Conservation (phyloP, 441 rosid species). For the Kokia cookei region DNA sequence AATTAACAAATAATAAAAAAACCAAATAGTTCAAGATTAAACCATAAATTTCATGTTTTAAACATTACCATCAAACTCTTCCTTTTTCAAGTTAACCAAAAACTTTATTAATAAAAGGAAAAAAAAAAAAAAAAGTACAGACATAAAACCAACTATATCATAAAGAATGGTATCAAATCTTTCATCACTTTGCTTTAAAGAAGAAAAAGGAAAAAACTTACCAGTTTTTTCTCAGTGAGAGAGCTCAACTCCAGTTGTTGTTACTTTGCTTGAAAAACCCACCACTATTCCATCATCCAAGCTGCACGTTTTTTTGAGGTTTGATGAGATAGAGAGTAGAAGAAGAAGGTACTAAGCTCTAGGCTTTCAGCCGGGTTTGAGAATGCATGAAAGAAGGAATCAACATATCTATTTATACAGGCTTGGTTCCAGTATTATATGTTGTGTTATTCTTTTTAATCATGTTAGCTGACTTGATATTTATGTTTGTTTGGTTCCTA, state of each 20-base stretch:
- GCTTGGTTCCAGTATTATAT: not conserved
- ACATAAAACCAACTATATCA: not conserved
- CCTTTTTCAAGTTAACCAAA: not conserved
- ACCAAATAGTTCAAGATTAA: not conserved
- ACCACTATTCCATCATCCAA: not conserved
- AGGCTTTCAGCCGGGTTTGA: not conserved
- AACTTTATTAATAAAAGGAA: no score
- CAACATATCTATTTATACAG: not conserved
- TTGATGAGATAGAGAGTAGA: not conserved
- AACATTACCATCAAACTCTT: not conserved
- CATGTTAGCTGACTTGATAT: not conserved
- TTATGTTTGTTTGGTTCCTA: not conserved
- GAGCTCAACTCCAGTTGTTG: not conserved
- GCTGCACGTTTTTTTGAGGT: not conserved
- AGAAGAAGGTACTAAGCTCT: not conserved
- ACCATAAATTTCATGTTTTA: not conserved
- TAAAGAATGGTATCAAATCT: not conserved
- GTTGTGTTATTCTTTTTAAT: not conserved
- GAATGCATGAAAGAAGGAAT: not conserved
- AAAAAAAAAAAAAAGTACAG: not conserved
- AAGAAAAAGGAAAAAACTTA: not conserved
- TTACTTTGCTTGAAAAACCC: not conserved
- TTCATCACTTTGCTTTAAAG: not conserved
- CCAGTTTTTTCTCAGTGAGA: not conserved
- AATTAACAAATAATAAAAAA: no score